These are phyloP conservation scores for Yamadazyma conglobata DNA, from an alignment of 1,139 yeast genomes.

Conservation along the genomic window DNA sequence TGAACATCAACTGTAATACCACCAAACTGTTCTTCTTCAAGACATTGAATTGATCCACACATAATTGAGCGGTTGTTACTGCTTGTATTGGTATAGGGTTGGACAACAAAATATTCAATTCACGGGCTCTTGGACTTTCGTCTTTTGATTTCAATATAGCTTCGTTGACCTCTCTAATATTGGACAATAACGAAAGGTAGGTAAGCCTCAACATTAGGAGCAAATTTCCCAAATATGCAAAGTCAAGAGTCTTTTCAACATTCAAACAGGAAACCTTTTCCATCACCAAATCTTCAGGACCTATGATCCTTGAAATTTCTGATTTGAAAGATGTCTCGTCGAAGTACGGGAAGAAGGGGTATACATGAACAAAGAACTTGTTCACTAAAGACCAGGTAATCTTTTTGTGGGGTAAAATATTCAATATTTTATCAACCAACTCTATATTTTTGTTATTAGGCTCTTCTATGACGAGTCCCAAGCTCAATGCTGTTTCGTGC, in stretches of 20 bases:
- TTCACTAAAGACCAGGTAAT: slow-evolving; percentile 46
- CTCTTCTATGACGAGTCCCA: slow-evolving; percentile 6
- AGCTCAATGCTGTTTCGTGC: slow-evolving; percentile 3
- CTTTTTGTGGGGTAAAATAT: slow-evolving; percentile 41
- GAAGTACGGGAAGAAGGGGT: slow-evolving; percentile 47
- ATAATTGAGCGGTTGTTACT: slow-evolving; percentile 34
- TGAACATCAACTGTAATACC: slow-evolving; percentile 47
- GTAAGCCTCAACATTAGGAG: slow-evolving; percentile 27
- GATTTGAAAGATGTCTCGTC: slow-evolving; percentile 35
- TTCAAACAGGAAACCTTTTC: slow-evolving; percentile 18
- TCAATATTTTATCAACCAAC: slow-evolving; percentile 32
- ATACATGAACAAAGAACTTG: slow-evolving; percentile 42
- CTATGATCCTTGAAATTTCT: slow-evolving; percentile 26
- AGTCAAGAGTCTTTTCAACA: slow-evolving; percentile 29
- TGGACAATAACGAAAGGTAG: slow-evolving; percentile 31
- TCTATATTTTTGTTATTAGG: slow-evolving; percentile 2
- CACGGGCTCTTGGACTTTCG: slow-evolving; percentile 20
- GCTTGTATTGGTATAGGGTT: slow-evolving; percentile 29
- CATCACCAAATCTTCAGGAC: slow-evolving; percentile 21
- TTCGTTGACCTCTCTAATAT: slow-evolving; percentile 29
- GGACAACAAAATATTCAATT: slow-evolving; percentile 12
- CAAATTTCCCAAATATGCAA: slow-evolving; percentile 29
- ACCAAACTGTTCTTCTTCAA: slow-evolving; percentile 39
- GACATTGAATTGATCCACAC: slow-evolving; percentile 39
- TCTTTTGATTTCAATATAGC: slow-evolving; percentile 21